Evolutionary conservation across 108 stramenopile genomes (phyloP).

Genomic region (Stephanodiscus triporus): DNA sequence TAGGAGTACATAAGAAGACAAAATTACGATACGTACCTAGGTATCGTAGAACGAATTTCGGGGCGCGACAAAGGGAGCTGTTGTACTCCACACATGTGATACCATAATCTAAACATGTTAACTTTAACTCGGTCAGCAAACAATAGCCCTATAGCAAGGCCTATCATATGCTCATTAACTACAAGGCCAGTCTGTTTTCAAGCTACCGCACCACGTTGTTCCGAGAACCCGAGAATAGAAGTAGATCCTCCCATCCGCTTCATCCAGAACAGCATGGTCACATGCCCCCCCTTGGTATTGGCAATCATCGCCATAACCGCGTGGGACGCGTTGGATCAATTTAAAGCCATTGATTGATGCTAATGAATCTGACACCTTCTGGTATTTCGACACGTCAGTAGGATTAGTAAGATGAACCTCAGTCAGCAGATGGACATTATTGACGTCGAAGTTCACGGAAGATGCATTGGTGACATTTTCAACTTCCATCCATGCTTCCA

Average conservation of each 20-base stretch:
- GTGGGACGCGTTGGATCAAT: constrained; percentile 8
- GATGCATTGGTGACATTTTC: constrained; percentile 10
- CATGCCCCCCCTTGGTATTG: constrained; percentile 19
- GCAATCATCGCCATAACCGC: constrained; percentile 1
- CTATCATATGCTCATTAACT: too few relatives aligned
- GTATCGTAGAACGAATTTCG: too few relatives aligned
- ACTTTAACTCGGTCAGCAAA: too few relatives aligned
- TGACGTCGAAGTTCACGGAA: background rate
- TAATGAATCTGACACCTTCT: background rate
- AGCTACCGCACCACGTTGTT: constrained; percentile 17
- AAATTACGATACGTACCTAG: too few relatives aligned
- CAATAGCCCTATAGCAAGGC: too few relatives aligned
- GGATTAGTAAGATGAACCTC: background rate
- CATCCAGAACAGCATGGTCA: constrained; percentile 20
- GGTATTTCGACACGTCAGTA: background rate
- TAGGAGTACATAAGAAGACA: too few relatives aligned
- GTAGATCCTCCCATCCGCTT: constrained; percentile 17
- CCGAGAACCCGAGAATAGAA: constrained; percentile 29
- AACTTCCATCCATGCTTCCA: constrained; percentile 18
- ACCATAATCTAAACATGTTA: too few relatives aligned
- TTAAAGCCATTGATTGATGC: background rate
- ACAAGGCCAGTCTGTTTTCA: background rate
- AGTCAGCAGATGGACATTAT: constrained; percentile 9
- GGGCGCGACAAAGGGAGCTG: too few relatives aligned
- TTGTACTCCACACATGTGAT: too few relatives aligned